phyloP scores from a whole-genome alignment of 2,329 filamentous ascomycete species.

The Sclerotinia subarctica region DNA sequence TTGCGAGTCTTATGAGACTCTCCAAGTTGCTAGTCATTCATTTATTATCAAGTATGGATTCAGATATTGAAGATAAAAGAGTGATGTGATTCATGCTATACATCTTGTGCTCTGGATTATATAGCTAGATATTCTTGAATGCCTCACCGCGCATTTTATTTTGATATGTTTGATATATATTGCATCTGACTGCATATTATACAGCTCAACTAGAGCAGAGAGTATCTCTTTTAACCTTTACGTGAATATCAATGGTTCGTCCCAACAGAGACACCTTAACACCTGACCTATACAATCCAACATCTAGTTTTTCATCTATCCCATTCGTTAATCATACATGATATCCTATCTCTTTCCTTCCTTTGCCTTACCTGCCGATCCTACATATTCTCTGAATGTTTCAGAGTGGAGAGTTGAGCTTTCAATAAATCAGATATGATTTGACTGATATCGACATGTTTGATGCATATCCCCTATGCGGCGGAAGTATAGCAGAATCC shows the following conservation, averaged over 20 bases:
- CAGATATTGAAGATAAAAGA: no score
- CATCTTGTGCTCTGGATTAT: no score
- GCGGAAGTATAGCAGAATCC: not conserved
- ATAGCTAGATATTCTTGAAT: not conserved
- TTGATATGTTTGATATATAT: not conserved
- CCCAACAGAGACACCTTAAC: not conserved
- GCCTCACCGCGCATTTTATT: not conserved
- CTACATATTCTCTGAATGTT: not conserved
- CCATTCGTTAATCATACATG: constrained; percentile 4
- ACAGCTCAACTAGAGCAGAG: constrained; percentile 12
- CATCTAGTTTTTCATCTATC: not conserved
- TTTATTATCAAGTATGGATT: no score
- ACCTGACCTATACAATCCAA: not conserved
- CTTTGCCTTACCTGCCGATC: no score
- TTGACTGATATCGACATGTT: not conserved
- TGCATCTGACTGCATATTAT: not conserved
- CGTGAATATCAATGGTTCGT: not conserved
- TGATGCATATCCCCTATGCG: not conserved
- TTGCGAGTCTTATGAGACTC: no score
- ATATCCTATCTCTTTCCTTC: not conserved
- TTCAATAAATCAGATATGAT: not conserved
- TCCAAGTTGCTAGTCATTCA: no score
- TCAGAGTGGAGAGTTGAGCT: not conserved
- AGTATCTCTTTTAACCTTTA: not conserved
- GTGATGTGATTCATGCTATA: no score